Conservation (phyloP, 1,284 basidiomycete species). For the Meripilus lineatus region DNA sequence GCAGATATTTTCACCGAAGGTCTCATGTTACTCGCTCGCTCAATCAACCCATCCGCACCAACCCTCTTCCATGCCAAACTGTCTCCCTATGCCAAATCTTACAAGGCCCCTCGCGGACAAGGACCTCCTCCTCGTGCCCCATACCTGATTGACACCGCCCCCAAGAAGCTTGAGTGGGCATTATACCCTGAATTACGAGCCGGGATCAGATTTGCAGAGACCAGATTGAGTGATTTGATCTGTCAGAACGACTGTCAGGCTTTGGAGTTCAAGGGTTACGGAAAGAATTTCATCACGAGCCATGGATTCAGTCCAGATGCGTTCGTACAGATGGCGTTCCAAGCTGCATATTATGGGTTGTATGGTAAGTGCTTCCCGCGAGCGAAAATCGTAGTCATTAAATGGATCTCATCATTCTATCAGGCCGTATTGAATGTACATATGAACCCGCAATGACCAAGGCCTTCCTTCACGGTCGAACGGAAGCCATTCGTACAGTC, state of each 20-base stretch:
- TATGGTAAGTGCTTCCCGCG: slow-evolving; percentile 58
- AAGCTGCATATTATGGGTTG: slow-evolving; percentile 92
- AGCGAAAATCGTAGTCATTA: too few relatives aligned
- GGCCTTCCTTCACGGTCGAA: slow-evolving; percentile 89
- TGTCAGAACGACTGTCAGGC: slow-evolving; percentile 97
- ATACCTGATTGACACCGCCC: slow-evolving; percentile 69
- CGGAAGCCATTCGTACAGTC: slow-evolving; percentile 92
- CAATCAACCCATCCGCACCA: slow-evolving; percentile 90
- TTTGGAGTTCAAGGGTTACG: slow-evolving; percentile 82
- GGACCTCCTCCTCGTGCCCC: slow-evolving; percentile 15
- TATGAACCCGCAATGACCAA: slow-evolving; percentile 99
- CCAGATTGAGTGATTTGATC: slow-evolving; percentile 89
- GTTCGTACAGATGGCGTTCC: slow-evolving; percentile 96
- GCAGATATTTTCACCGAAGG: slow-evolving; percentile 96
- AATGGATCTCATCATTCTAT: too few relatives aligned
- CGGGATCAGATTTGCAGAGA: slow-evolving; percentile 93
- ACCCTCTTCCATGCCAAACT: slow-evolving; percentile 89
- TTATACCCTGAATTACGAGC: slow-evolving; percentile 79
- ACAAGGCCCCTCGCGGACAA: slow-evolving; percentile 43
- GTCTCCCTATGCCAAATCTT: slow-evolving; percentile 78
- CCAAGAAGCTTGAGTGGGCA: slow-evolving; percentile 95
- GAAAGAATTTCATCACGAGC: slow-evolving; percentile 83
- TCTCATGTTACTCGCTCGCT: slow-evolving; percentile 90
- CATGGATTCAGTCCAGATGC: slow-evolving; percentile 94
- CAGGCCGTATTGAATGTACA: slow-evolving; percentile 86